A percentile compares a stretch with the other conserved stretches of the same genome.
Evolutionary conservation across 129 eudicot genomes (phyloP).

Genomic region (Flaveria brownii): DNA sequence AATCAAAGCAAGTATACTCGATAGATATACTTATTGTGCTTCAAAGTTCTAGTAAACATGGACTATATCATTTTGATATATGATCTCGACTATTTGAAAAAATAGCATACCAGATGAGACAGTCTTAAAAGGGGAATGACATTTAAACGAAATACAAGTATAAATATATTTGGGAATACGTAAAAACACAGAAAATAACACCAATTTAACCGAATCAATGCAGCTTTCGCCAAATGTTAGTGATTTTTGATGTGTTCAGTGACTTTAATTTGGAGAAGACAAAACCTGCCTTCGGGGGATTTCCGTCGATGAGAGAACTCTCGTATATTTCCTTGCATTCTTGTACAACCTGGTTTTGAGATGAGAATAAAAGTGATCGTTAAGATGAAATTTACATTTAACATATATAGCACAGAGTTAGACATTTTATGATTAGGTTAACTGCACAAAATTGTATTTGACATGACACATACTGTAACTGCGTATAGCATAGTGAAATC

Average conservation of each 20-base stretch:
- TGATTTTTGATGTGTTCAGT: slow-evolving; percentile 49
- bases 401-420: neutral
- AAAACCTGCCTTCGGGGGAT: slow-evolving; percentile 82
- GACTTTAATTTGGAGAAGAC: slow-evolving; percentile 83
- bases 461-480: neutral
- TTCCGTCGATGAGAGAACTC: slow-evolving; percentile 77
- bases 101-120: neutral
- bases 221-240: slow-evolving; percentile 69
- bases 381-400: neutral
- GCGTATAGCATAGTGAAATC: neutral
- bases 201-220: slow-evolving; percentile 34
- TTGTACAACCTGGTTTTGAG: slow-evolving; percentile 74
- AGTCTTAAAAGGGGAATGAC: neutral
- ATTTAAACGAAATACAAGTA: neutral
- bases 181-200: neutral
- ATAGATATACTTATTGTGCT: slow-evolving; percentile 16
- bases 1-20: neutral
- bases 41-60: slow-evolving; percentile 17
- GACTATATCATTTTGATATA: neutral
- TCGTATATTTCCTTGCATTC: slow-evolving; percentile 94
- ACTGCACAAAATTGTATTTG: neutral
- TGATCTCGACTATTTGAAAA: neutral
- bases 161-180: slow-evolving; percentile 14
- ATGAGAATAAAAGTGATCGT: neutral
- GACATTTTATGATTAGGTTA: neutral